Percentiles rank a stretch among this genome's conserved stretches.
Evolutionary conservation across 441 rosid genomes (phyloP).

Genomic region (Manihot esculenta): DNA sequence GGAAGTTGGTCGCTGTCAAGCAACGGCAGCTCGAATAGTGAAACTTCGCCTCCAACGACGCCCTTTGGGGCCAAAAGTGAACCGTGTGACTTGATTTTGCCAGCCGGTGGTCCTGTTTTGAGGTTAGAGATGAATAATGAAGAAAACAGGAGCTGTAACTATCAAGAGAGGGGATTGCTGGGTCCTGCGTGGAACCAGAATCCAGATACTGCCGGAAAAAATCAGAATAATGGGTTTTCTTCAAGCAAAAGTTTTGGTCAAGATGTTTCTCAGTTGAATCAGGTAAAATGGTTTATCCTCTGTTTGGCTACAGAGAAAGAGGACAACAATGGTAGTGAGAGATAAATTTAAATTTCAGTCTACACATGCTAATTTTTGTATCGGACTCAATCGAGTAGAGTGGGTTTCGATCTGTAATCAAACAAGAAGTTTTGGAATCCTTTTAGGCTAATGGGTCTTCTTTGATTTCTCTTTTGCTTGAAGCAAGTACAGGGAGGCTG

Average conservation of each 20-base stretch:
- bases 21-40: constrained; percentile 59
- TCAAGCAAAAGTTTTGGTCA: constrained; percentile 14
- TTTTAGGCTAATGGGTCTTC: background rate
- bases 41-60: constrained; percentile 58
- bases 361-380: too few relatives aligned
- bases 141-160: constrained; percentile 14
- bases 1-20: constrained; percentile 60
- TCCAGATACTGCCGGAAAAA: constrained; percentile 1
- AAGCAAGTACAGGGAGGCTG: too few relatives aligned
- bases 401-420: background rate
- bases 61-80: constrained; percentile 41
- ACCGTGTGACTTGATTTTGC: constrained; percentile 55
- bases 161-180: constrained; percentile 21
- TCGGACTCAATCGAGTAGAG: too few relatives aligned
- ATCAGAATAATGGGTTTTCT: constrained; percentile 29
- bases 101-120: constrained; percentile 63
- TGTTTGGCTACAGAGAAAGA: background rate
- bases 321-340: background rate
- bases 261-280: background rate
- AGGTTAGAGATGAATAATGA: constrained; percentile 47
- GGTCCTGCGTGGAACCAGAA: constrained; percentile 15
- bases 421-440: background rate
- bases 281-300: constrained; percentile 3
- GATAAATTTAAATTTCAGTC: too few relatives aligned
- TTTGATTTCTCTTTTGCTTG: background rate